Evolutionary conservation across 305 asterid species (phyloP).

Genomic region (Andrographis paniculata): DNA sequence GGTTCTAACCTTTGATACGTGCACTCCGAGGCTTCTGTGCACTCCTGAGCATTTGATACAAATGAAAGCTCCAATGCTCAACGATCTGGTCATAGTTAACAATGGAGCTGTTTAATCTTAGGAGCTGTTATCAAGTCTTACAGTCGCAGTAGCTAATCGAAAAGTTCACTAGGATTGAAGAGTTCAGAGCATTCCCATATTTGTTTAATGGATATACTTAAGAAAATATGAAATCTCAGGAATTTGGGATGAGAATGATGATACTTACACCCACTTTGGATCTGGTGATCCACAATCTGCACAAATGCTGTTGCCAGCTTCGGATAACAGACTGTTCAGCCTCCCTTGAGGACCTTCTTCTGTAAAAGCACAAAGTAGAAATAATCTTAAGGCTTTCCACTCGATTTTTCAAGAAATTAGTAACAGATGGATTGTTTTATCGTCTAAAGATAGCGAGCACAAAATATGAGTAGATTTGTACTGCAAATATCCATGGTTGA

Average conservation of each 20-base stretch:
- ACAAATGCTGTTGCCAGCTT: slow-evolving; percentile 63
- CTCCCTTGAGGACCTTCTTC: slow-evolving; percentile 50
- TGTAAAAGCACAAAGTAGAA: background rate
- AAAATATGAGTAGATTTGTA: no score
- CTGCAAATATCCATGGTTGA: no score
- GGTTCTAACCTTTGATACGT: slow-evolving; percentile 69
- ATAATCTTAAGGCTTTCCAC: slow-evolving; percentile 4
- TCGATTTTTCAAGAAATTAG: background rate
- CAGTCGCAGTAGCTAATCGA: background rate
- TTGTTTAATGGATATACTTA: no score
- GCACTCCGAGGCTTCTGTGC: slow-evolving; percentile 97
- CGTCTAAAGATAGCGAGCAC: no score
- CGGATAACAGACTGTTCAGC: slow-evolving; percentile 58
- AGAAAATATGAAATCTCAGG: background rate
- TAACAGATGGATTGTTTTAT: background rate
- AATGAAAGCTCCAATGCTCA: slow-evolving; percentile 70
- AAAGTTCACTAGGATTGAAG: background rate
- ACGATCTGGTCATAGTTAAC: slow-evolving; percentile 50
- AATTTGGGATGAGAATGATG: background rate
- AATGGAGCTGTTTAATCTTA: background rate
- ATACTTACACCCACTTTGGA: slow-evolving; percentile 98
- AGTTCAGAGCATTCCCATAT: no score
- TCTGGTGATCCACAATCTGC: slow-evolving; percentile 95
- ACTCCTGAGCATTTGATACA: slow-evolving; percentile 97
- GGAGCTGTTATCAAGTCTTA: background rate